phyloP scores from a whole-genome alignment of 331 rosid species.

The Telfairia occidentalis region DNA sequence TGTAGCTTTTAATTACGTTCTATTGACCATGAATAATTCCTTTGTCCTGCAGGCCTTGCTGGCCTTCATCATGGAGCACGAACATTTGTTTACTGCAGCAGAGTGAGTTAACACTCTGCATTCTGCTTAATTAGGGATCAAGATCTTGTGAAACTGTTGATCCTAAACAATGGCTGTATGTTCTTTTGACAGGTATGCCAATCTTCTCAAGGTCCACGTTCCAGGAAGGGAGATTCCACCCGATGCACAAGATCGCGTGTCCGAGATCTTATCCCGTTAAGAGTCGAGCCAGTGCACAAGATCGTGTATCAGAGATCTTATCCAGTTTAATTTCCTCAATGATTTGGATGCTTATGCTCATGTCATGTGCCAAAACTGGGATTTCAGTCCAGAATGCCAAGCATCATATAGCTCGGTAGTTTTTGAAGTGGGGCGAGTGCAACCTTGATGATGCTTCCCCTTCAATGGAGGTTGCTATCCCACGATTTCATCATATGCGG shows the following conservation, averaged over 20 bases:
- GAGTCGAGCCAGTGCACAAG: conserved; percentile 57
- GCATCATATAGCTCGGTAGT: background rate
- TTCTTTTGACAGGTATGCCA: conserved; percentile 51
- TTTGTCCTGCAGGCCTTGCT: conserved; percentile 64
- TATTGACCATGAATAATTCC: conserved; percentile 10
- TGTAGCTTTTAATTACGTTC: background rate
- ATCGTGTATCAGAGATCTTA: conserved; percentile 49
- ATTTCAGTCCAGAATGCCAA: background rate
- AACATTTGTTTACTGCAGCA: conserved; percentile 49
- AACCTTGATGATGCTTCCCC: background rate
- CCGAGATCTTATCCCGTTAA: conserved; percentile 57
- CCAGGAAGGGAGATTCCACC: conserved; percentile 87
- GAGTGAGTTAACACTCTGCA: conserved; percentile 52
- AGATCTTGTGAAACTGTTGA: background rate
- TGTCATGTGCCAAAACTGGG: background rate
- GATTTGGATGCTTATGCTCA: background rate
- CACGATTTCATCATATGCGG: background rate
- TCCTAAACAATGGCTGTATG: background rate
- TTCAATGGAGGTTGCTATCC: conserved; percentile 2
- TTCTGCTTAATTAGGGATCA: conserved; percentile 10
- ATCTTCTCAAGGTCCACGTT: conserved; percentile 80
- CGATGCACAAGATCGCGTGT: conserved; percentile 59
- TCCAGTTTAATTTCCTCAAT: conserved; percentile 27
- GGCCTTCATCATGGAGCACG: conserved; percentile 88
- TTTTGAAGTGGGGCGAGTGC: background rate